Percentiles rank a stretch among this genome's conserved stretches.
These are phyloP conservation scores for Phytophthora syringae DNA, from an alignment of 352 stramenopile genomes.

Conservation along the genomic window DNA sequence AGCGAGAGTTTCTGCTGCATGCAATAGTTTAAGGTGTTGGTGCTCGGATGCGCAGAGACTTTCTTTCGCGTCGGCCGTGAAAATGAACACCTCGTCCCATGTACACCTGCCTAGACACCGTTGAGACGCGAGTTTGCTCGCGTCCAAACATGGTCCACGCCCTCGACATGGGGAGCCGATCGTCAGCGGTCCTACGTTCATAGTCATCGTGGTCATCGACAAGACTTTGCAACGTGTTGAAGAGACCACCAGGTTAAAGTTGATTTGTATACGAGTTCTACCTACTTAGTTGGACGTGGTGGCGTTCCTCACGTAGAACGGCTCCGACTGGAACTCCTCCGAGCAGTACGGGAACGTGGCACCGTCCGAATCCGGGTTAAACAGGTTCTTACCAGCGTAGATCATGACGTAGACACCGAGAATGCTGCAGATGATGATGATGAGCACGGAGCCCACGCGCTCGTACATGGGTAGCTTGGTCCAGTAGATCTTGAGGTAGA, in stretches of 20 bases:
- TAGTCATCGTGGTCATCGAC: conserved; percentile 20
- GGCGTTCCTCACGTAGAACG: conserved; percentile 55
- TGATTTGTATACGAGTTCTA: too few relatives aligned
- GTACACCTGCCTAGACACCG: conserved; percentile 7
- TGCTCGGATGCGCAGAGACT: background rate
- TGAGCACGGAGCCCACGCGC: conserved; percentile 36
- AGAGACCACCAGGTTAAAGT: conserved; percentile 12
- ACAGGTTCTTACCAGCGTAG: conserved; percentile 48
- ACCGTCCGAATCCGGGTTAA: conserved; percentile 33
- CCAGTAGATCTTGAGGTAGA: conserved; percentile 60
- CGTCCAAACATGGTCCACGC: conserved; percentile 25
- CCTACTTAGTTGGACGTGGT: conserved; percentile 10
- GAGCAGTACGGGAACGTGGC: conserved; percentile 65
- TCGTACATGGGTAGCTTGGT: conserved; percentile 50
- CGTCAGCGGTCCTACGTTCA: too few relatives aligned
- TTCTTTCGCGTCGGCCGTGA: conserved; percentile 17
- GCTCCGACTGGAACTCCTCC: conserved; percentile 43
- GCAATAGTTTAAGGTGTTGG: too few relatives aligned
- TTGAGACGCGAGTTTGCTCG: conserved; percentile 16
- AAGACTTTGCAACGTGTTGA: conserved; percentile 9
- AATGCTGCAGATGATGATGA: conserved; percentile 41
- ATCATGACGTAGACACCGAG: conserved; percentile 53
- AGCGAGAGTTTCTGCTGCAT: too few relatives aligned
- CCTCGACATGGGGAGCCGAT: too few relatives aligned
- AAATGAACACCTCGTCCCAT: conserved; percentile 8